A percentile compares a stretch with the other conserved stretches of the same genome.
phyloP scores from a whole-genome alignment of 805 yeast species.

The Lipomyces yamanashiensis region DNA sequence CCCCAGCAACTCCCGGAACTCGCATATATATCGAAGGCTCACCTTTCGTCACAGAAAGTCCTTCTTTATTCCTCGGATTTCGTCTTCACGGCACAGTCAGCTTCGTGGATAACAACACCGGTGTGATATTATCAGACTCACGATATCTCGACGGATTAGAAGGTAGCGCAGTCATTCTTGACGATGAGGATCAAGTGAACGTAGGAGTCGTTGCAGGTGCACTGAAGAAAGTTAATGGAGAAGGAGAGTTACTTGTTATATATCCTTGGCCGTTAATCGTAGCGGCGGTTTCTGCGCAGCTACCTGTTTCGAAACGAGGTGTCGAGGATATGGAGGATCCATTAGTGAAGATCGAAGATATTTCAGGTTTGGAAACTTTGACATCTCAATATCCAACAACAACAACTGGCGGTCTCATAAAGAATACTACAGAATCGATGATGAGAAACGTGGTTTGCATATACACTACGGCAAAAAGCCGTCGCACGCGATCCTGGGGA shows the following conservation, averaged over 20 bases:
- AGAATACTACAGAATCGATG: not conserved
- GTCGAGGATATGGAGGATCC: not conserved
- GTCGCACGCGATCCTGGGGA: conserved; percentile 17
- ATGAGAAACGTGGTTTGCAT: conserved; percentile 11
- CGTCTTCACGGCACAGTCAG: conserved; percentile 11
- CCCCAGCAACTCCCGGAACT: not conserved
- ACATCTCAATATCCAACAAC: not conserved
- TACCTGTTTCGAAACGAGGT: no score
- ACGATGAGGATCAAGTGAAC: not conserved
- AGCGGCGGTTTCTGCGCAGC: not conserved
- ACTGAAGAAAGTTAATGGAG: conserved; percentile 18
- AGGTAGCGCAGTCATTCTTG: conserved; percentile 19
- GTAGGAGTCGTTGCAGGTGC: conserved; percentile 24
- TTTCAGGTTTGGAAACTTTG: not conserved
- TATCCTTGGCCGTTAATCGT: conserved; percentile 21
- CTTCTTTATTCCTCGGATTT: conserved; percentile 21
- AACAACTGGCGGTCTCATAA: not conserved
- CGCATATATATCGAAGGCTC: conserved; percentile 17
- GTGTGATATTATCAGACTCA: conserved; percentile 10
- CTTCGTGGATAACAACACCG: not conserved
- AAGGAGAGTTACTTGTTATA: conserved; percentile 25
- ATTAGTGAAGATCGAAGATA: not conserved
- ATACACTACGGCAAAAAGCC: not conserved
- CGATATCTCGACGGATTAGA: conserved; percentile 25
- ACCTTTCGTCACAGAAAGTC: conserved; percentile 21